A percentile compares a stretch with the other conserved stretches of the same genome.
Evolutionary conservation across 768 basidiomycete genomes (phyloP).

Genomic region (Leccinum ochraceum): DNA sequence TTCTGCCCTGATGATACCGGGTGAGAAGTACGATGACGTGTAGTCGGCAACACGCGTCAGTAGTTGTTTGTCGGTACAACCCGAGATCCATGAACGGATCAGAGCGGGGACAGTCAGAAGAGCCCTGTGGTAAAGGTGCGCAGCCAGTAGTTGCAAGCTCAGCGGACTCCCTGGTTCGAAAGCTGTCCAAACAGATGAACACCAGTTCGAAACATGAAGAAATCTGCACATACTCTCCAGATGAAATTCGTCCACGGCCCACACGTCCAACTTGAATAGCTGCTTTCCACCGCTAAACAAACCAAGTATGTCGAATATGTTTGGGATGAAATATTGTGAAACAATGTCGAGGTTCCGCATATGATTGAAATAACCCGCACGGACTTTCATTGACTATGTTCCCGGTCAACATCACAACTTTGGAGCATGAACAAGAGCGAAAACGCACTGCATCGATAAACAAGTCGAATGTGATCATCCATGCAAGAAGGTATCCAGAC

Average conservation of each 20-base stretch:
- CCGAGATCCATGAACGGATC: constrained; percentile 81
- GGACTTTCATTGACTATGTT: constrained; percentile 81
- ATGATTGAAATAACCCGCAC: constrained; percentile 84
- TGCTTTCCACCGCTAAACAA: constrained; percentile 66
- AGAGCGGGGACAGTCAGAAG: constrained; percentile 83
- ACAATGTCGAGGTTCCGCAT: constrained; percentile 72
- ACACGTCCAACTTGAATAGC: constrained; percentile 79
- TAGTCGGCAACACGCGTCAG: constrained; percentile 73
- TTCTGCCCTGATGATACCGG: constrained; percentile 82
- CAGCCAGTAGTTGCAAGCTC: constrained; percentile 67
- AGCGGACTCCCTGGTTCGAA: constrained; percentile 54
- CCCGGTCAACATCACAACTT: constrained; percentile 1
- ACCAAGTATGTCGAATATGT: constrained; percentile 62
- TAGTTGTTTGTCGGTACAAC: constrained; percentile 88
- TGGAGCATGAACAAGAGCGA: neutral
- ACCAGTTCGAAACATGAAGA: neutral
- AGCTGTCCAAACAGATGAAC: constrained; percentile 37
- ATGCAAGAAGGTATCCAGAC: constrained; percentile 75
- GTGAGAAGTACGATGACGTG: constrained; percentile 85
- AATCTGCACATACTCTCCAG: constrained; percentile 57
- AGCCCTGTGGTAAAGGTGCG: constrained; percentile 88
- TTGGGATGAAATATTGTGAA: constrained; percentile 64
- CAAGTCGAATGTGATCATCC: constrained; percentile 88
- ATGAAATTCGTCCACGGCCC: constrained; percentile 84
- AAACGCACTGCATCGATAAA: constrained; percentile 78